Conservation (phyloP, 257 asterid species). For the Scutellaria minor region DNA sequence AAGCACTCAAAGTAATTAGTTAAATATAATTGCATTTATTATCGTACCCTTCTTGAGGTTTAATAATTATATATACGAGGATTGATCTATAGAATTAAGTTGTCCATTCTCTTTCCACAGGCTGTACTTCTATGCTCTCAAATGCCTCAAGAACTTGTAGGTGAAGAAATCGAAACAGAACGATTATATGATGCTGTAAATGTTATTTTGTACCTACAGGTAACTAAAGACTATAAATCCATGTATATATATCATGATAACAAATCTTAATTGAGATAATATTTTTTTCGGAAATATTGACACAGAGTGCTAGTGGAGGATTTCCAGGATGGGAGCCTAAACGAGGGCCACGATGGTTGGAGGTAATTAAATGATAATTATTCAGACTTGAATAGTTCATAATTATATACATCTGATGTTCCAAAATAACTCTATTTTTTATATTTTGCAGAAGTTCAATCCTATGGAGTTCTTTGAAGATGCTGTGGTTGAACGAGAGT, state of each 20-base stretch:
- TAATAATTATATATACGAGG: no score
- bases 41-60: neutral
- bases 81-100: neutral
- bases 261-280: no score
- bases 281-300: no score
- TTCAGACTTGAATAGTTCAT: neutral
- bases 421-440: neutral
- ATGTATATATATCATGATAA: no score
- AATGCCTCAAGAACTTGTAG: conserved; percentile 49
- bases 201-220: conserved; percentile 57
- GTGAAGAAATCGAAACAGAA: conserved; percentile 40
- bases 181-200: conserved; percentile 54
- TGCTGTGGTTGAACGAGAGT: conserved; percentile 57
- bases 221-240: neutral
- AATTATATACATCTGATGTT: neutral
- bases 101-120: conserved; percentile 28
- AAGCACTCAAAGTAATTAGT: conserved; percentile 52
- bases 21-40: neutral
- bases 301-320: conserved; percentile 56
- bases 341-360: conserved; percentile 55
- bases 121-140: conserved; percentile 45
- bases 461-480: conserved; percentile 61
- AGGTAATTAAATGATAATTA: conserved; percentile 39
- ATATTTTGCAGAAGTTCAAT: conserved; percentile 48
- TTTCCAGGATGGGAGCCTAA: conserved; percentile 68